Evolutionary conservation across 2,329 filamentous ascomycete species (phyloP).

Genomic region (Monilinia laxa): DNA sequence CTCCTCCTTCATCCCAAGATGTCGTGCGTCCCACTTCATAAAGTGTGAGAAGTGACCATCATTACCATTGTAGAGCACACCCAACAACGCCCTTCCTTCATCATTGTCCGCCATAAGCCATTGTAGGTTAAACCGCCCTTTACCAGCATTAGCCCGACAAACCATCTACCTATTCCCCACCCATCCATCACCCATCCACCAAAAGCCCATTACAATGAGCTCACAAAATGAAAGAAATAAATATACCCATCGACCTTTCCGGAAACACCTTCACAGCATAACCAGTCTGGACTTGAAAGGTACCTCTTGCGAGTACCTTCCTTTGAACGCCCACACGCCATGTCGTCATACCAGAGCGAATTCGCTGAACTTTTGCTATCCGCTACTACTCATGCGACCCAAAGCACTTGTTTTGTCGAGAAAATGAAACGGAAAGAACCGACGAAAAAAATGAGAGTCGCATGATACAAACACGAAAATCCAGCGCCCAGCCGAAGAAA

Average conservation of each 20-base stretch:
- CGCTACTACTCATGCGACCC: constrained; percentile 36
- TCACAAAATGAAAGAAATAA: constrained; percentile 29
- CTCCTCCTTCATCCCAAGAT: constrained; percentile 30
- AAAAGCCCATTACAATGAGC: constrained; percentile 32
- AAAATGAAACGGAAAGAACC: constrained; percentile 25
- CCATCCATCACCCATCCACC: constrained; percentile 24
- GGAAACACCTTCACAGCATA: constrained; percentile 36
- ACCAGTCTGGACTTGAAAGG: constrained; percentile 34
- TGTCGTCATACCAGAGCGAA: constrained; percentile 39
- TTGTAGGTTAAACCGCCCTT: constrained; percentile 25
- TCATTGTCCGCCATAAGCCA: constrained; percentile 12
- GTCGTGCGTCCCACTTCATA: constrained; percentile 34
- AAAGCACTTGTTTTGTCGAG: constrained; percentile 31
- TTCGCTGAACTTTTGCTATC: constrained; percentile 40
- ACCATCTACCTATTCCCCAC: constrained; percentile 9
- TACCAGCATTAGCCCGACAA: constrained; percentile 27
- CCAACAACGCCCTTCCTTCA: constrained; percentile 27
- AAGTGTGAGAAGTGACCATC: constrained; percentile 36
- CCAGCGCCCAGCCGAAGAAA: constrained; percentile 29
- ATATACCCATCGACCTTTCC: constrained; percentile 37
- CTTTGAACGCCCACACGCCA: constrained; percentile 36
- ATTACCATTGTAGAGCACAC: constrained; percentile 28
- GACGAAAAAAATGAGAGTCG: constrained; percentile 37
- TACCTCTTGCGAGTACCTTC: constrained; percentile 33
- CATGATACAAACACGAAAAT: constrained; percentile 41